These are phyloP conservation scores for Smittium culicis DNA, from an alignment of 371 early-diverging fungal species.

Conservation along the genomic window DNA sequence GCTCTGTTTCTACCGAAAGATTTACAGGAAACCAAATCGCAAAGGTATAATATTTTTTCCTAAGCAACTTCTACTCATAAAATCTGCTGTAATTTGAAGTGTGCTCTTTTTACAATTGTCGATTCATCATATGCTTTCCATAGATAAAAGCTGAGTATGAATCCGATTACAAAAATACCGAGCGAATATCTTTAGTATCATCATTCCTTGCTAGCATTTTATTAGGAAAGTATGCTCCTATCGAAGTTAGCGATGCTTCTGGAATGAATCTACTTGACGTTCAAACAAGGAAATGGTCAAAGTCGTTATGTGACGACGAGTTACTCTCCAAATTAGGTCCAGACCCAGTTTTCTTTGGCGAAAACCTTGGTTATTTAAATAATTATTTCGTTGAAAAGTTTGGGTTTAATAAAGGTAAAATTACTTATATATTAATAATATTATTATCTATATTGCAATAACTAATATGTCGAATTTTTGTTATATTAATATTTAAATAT, in stretches of 20 bases:
- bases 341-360: slow-evolving; percentile 20
- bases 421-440: background rate
- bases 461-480: slow-evolving; percentile 7
- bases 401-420: slow-evolving; percentile 7
- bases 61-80: background rate
- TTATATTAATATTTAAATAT: slow-evolving; percentile 15
- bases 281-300: slow-evolving; percentile 37
- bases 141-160: no score
- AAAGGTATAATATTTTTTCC: slow-evolving; percentile 32
- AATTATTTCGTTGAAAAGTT: slow-evolving; percentile 29
- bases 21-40: slow-evolving; percentile 66
- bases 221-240: slow-evolving; percentile 40
- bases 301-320: slow-evolving; percentile 26
- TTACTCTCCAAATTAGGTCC: slow-evolving; percentile 25
- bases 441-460: no score
- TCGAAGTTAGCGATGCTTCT: slow-evolving; percentile 63
- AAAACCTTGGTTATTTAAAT: slow-evolving; percentile 21
- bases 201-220: slow-evolving; percentile 57
- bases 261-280: slow-evolving; percentile 72
- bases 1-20: slow-evolving; percentile 62
- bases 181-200: slow-evolving; percentile 52
- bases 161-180: slow-evolving; percentile 34
- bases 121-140: no score
- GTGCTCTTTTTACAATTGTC: no score
- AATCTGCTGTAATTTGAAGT: no score